Conservation (phyloP, 202 grass and related monocot species). For the Zizania palustris region DNA sequence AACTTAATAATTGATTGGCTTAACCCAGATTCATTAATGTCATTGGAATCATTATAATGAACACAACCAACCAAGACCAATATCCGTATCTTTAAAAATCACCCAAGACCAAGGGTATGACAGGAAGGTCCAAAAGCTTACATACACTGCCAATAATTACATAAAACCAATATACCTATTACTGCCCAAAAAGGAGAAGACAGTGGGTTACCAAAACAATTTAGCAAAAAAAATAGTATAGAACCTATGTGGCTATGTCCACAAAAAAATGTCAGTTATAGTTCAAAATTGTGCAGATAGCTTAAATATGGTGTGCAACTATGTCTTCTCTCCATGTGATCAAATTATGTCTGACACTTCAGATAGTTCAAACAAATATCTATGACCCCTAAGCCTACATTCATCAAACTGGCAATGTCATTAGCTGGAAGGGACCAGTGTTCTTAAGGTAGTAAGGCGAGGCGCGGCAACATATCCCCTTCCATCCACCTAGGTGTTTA, state of each 20-base stretch:
- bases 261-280: background rate
- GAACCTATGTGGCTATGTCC: background rate
- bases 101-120: background rate
- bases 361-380: conserved; percentile 1
- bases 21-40: background rate
- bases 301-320: background rate
- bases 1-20: background rate
- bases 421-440: background rate
- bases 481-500: too few relatives aligned
- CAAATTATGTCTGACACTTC: background rate
- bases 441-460: too few relatives aligned
- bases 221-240: background rate
- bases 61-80: background rate
- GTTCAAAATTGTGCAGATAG: background rate
- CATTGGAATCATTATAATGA: conserved; percentile 2
- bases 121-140: background rate
- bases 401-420: background rate
- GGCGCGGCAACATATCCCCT: too few relatives aligned
- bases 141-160: background rate
- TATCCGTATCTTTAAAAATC: background rate
- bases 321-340: background rate
- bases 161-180: background rate
- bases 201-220: background rate
- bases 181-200: background rate
- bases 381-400: background rate